Base-by-base conservation (phyloP, 1,139 yeast genomes). In the Blastobotrys buckinghamii region DNA sequence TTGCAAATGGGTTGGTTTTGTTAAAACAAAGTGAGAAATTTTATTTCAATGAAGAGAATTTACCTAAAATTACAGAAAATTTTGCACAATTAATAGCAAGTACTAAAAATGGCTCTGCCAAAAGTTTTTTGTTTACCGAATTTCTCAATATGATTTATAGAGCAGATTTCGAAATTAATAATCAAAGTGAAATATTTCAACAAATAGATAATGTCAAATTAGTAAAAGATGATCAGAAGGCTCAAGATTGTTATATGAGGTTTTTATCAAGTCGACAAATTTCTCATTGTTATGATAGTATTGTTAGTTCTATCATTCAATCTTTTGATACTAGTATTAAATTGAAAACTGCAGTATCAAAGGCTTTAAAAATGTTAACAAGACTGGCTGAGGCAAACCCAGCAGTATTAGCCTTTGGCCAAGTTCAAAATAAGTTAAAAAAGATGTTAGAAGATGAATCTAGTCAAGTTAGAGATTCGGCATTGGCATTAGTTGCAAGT, bases 281-380 rank as follows among this genome's bases (percentile, higher is more conserved):
- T 12, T 26, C 32, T 17, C 19, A 27, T n/a, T 47, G 49, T 30
- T 47, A 47, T 34, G 49, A 47, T 27, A 26, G 39, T 7, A 47
- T 47, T 26, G 19, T 47, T 30, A 32, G 46, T 17, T 24, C 43
- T 30, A 24, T 47, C n/a, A 42, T 42, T 35, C 44, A 47, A 42
- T 15, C 46, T 15, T 32, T 47, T 15, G 13, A 34, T 12, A 13
- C 16, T 15, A 42, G 42, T 36, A 16, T 42, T 22, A 47, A 45
- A 39, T 34, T 39, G 6, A 45, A 45, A 15, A 45, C 48, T 2
- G 48, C 48, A 6, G 48, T 39, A 20, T 42, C 46, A 27, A 47
- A 47, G 16, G 49, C 46, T 2, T 43, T 47, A 13, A 47, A 47
- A 24, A 42, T 39, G 46, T 39, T 47, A 17, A 42, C 49, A n/a